Percentiles rank a stretch among this genome's conserved stretches.
Evolutionary conservation across 306 rosid genomes (phyloP).

Genomic region (Senna tora): DNA sequence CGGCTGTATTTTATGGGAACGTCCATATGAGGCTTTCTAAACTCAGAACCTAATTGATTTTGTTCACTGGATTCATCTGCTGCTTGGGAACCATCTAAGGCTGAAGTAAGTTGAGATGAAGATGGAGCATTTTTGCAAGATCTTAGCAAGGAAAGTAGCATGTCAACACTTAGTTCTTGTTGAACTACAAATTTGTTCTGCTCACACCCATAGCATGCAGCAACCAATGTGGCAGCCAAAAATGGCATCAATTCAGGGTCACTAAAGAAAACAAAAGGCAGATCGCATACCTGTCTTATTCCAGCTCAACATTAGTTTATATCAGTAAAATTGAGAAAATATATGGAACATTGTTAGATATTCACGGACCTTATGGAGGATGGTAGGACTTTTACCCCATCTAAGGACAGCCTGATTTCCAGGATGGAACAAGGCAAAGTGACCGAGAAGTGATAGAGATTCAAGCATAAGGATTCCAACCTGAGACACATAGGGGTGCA

Average conservation of each 20-base stretch:
- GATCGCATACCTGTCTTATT: slow-evolving; percentile 81
- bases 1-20: slow-evolving; percentile 52
- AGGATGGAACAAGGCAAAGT: slow-evolving; percentile 89
- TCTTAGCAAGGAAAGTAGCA: slow-evolving; percentile 82
- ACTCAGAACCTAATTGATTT: slow-evolving; percentile 51
- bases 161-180: slow-evolving; percentile 91
- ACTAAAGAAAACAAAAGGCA: slow-evolving; percentile 93
- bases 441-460: slow-evolving; percentile 80
- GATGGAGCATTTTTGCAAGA: slow-evolving; percentile 67
- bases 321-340: slow-evolving; percentile 29
- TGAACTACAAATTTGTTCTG: slow-evolving; percentile 92
- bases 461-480: slow-evolving; percentile 86
- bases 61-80: slow-evolving; percentile 59
- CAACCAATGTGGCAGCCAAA: slow-evolving; percentile 84
- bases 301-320: slow-evolving; percentile 50
- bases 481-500: slow-evolving; percentile 50
- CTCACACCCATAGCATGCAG: slow-evolving; percentile 87
- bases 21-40: slow-evolving; percentile 55
- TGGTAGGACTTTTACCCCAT: slow-evolving; percentile 98
- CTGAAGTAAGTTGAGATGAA: slow-evolving; percentile 48
- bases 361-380: slow-evolving; percentile 86
- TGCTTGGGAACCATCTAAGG: slow-evolving; percentile 48
- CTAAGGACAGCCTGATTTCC: slow-evolving; percentile 96
- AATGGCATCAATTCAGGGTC: slow-evolving; percentile 98
- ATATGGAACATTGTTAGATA: slow-evolving; percentile 9